Percentiles rank a stretch among this genome's conserved stretches.
phyloP scores from a whole-genome alignment of 768 basidiomycete species.

The Tulasnella calospora region DNA sequence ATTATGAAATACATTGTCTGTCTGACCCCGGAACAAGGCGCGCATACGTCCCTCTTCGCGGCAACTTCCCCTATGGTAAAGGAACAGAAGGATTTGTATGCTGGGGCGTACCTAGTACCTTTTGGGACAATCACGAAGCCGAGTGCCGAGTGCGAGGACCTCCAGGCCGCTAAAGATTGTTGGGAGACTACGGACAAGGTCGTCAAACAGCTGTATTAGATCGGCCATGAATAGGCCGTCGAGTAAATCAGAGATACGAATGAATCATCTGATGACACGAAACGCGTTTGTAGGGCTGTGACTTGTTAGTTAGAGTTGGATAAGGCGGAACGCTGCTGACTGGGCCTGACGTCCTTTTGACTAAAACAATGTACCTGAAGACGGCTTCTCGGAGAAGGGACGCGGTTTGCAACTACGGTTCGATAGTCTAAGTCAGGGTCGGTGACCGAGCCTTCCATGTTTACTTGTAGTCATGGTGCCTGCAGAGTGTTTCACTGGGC shows the following conservation, averaged over 20 bases:
- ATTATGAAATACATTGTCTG: slow-evolving; percentile 1
- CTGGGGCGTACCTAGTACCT: slow-evolving; percentile 16
- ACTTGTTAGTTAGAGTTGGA: neutral
- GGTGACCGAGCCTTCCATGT: neutral
- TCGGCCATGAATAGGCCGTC: neutral
- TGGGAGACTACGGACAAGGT: slow-evolving; percentile 17
- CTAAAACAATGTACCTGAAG: too few relatives aligned
- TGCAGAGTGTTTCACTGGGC: neutral
- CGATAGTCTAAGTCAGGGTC: neutral
- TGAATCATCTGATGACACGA: too few relatives aligned
- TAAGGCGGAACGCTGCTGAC: neutral
- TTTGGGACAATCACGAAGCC: slow-evolving; percentile 14
- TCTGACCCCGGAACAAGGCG: slow-evolving; percentile 3
- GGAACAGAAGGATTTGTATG: neutral
- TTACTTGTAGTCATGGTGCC: neutral
- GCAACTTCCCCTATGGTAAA: slow-evolving; percentile 18
- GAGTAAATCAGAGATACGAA: too few relatives aligned
- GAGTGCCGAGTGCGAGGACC: slow-evolving; percentile 20
- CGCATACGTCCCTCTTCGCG: slow-evolving; percentile 23
- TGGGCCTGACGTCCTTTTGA: neutral
- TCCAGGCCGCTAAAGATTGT: slow-evolving; percentile 9
- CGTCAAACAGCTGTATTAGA: neutral
- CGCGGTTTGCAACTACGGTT: too few relatives aligned
- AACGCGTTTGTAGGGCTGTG: neutral
- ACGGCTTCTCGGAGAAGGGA: neutral